Percentiles rank a stretch among this genome's conserved stretches.
phyloP scores from a whole-genome alignment of 2,329 filamentous ascomycete species.

The Fusarium hostae region DNA sequence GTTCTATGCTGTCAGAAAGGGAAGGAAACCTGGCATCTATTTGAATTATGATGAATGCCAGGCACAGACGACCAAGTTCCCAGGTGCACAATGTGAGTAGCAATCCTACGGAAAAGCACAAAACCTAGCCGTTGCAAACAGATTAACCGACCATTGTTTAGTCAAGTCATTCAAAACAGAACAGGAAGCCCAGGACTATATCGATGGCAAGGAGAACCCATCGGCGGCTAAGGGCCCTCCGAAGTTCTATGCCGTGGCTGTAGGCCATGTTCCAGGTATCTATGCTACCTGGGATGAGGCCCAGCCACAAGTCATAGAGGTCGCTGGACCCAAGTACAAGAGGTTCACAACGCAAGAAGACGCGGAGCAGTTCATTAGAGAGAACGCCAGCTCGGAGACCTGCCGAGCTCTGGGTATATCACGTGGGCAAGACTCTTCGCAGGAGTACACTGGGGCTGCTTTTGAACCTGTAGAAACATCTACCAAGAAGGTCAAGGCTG shows the following conservation, averaged over 20 bases:
- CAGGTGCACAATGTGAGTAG: conserved; percentile 74
- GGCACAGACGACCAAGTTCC: conserved; percentile 68
- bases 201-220: conserved; percentile 66
- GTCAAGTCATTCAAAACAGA: conserved; percentile 82
- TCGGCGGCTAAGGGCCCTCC: conserved; percentile 55
- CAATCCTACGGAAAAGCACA: neutral
- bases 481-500: conserved; percentile 39
- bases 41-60: conserved; percentile 70
- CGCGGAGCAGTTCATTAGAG: conserved; percentile 79
- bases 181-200: conserved; percentile 82
- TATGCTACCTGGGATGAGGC: conserved; percentile 76
- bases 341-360: conserved; percentile 75
- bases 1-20: conserved; percentile 71
- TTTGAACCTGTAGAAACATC: conserved; percentile 36
- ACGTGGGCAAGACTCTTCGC: conserved; percentile 27
- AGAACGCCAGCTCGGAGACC: conserved; percentile 57
- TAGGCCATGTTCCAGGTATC: conserved; percentile 68
- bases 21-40: conserved; percentile 70
- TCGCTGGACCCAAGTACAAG: conserved; percentile 76
- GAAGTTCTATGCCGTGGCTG: conserved; percentile 70
- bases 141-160: conserved; percentile 49
- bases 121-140: neutral
- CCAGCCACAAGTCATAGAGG: conserved; percentile 77
- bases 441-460: conserved; percentile 4
- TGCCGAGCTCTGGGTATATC: conserved; percentile 54